These are phyloP conservation scores for Flaveria brownii DNA, from an alignment of 129 eudicot species.

Conservation along the genomic window DNA sequence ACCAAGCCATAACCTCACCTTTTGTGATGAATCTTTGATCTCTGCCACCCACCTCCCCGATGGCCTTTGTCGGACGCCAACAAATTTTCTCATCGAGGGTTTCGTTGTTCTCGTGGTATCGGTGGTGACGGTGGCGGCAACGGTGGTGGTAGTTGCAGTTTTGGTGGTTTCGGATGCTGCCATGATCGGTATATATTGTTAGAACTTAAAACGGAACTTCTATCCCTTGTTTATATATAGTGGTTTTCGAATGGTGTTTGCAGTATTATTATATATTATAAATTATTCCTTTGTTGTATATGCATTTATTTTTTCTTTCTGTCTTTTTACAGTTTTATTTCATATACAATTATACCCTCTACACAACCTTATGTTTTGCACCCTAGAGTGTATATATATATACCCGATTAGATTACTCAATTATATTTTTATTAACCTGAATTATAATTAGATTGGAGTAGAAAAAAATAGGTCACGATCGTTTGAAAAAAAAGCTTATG, in stretches of 20 bases:
- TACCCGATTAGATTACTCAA: constrained; percentile 16
- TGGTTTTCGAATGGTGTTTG: constrained; percentile 24
- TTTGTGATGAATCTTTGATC: constrained; percentile 78
- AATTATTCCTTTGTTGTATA: constrained; percentile 43
- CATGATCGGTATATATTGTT: constrained; percentile 27
- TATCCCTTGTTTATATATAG: constrained; percentile 36
- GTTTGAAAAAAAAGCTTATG: too few species aligned
- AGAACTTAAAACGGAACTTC: not conserved
- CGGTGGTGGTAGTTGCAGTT: constrained; percentile 29
- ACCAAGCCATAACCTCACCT: constrained; percentile 74
- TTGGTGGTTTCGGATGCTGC: constrained; percentile 40
- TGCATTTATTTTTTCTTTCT: not conserved
- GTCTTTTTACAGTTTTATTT: not conserved
- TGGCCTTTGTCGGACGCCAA: constrained; percentile 79
- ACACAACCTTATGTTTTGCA: constrained; percentile 22
- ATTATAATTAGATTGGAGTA: too few species aligned
- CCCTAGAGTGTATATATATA: constrained; percentile 26
- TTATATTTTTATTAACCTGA: too few species aligned
- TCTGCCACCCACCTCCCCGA: constrained; percentile 91
- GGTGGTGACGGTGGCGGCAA: not conserved
- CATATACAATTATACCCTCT: not conserved
- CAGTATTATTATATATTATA: constrained; percentile 24
- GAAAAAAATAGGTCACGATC: not conserved
- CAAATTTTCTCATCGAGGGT: constrained; percentile 42
- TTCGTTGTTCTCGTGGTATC: constrained; percentile 22